Base-by-base conservation (phyloP, 176 grass and related monocot genomes). In the Melocanna baccifera region DNA sequence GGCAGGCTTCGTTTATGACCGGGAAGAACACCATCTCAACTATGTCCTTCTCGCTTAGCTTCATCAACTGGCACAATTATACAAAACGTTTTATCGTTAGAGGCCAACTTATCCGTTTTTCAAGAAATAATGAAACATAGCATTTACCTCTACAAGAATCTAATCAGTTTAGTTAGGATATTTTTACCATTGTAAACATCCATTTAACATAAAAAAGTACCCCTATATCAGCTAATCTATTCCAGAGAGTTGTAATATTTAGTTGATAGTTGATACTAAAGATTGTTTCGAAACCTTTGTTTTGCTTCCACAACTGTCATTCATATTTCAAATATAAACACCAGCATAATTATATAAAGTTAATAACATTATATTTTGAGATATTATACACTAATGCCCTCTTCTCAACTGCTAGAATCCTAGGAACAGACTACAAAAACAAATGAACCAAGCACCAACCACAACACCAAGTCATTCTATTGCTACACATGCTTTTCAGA, bases 1-100 rank as follows among this genome's bases (percentile, higher is more conserved):
- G 95, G 32, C 95, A 98, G 0, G 92, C 95, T 66, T 98, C 95
- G 52, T 95, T 98, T 78, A 98, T 88, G 29, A 95, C 95, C 0
- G 92, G 95, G 74, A 98, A 92, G 86, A 98, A 95, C 0, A 95
- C 91, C 92, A 93, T 95, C 69, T 95, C 92, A 32, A 93, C 91
- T 66, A 98, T 98, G 68, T 93, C 91, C 82, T 93, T 88, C 45
- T 95, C 92, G 41, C 66, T 80, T 80, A 94, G 85, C 87, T 95
- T 95, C 89, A 94, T 72, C 84, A 98, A 45, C 93, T 98, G 92
- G 7, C 5, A 59, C 53, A 47, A 84, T 73, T 75, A 61, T 48
- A 90, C 50, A 63, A 58, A 66, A 53, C 9, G 18, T 69, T 51
- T 87, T 52, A 81, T 15, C 57, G 53, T 69, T 43, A 82, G 26